Percentiles rank a stretch among this genome's conserved stretches.
Evolutionary conservation across 2,329 filamentous ascomycete species (phyloP).

Genomic region (Scleromitrula shiraiana): DNA sequence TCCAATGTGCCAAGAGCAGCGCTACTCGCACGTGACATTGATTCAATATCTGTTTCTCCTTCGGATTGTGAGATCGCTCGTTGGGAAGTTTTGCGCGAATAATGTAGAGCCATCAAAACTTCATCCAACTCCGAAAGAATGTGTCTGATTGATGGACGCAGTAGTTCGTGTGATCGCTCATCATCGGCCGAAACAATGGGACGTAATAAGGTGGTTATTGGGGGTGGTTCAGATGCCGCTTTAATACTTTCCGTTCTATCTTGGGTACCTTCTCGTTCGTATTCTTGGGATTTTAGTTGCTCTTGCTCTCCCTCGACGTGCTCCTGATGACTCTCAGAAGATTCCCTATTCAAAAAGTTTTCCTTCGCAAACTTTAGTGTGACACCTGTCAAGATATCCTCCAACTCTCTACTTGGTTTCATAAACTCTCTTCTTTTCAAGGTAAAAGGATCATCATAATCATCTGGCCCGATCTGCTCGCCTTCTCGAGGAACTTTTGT

Average conservation of each 20-base stretch:
- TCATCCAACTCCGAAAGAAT: conserved; percentile 62
- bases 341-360: conserved; percentile 41
- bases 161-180: conserved; percentile 52
- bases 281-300: not conserved
- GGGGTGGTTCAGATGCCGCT: conserved; percentile 3
- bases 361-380: conserved; percentile 62
- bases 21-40: conserved; percentile 2
- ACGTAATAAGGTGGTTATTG: conserved; percentile 6
- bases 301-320: conserved; percentile 13
- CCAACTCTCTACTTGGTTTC: conserved; percentile 52
- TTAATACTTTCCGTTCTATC: conserved; percentile 10
- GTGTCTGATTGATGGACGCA: conserved; percentile 63
- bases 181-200: conserved; percentile 64
- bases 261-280: not conserved
- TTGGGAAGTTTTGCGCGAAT: conserved; percentile 48
- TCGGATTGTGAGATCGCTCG: conserved; percentile 29
- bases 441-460: conserved; percentile 44
- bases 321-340: not conserved
- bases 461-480: conserved; percentile 39
- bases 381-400: conserved; percentile 61
- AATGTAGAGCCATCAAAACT: conserved; percentile 63
- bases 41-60: conserved; percentile 25
- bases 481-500: conserved; percentile 51
- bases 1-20: not conserved
- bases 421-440: conserved; percentile 37